Evolutionary conservation across 371 early-diverging fungal genomes (phyloP).

Genomic region (Mucor plumbeus): DNA sequence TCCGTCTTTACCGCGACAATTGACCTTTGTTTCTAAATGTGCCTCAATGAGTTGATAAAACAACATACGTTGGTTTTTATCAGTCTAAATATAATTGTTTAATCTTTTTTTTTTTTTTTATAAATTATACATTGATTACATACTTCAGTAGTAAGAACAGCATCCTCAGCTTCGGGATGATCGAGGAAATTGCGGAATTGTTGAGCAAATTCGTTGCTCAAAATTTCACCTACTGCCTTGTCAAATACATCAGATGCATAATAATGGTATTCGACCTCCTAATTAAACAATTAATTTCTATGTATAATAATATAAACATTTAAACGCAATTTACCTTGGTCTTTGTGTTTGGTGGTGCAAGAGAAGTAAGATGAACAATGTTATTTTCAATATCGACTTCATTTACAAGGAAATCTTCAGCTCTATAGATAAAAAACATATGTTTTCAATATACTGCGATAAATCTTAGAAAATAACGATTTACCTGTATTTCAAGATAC

Average conservation of each 20-base stretch:
- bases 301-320: too few species aligned
- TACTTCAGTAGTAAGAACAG: conserved; percentile 26
- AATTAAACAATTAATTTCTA: neutral
- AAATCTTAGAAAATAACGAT: neutral
- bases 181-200: conserved; percentile 36
- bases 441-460: neutral
- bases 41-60: conserved; percentile 37
- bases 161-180: conserved; percentile 26
- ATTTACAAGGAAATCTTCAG: conserved; percentile 91
- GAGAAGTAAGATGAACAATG: conserved; percentile 66
- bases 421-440: conserved; percentile 28
- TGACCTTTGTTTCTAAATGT: conserved; percentile 36
- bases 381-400: conserved; percentile 86
- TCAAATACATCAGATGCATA: conserved; percentile 33
- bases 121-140: neutral
- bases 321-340: conserved; percentile 19
- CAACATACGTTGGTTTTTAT: conserved; percentile 29
- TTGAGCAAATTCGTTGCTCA: conserved; percentile 30
- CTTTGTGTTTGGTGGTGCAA: conserved; percentile 40
- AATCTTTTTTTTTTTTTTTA: neutral
- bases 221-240: conserved; percentile 24
- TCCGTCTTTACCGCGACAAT: conserved; percentile 34
- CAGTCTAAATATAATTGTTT: conserved; percentile 18
- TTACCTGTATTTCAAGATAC: conserved; percentile 81
- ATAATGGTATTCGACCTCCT: conserved; percentile 6